Evolutionary conservation across 2,329 filamentous ascomycete genomes (phyloP).

Genomic region (Cadophora malorum): DNA sequence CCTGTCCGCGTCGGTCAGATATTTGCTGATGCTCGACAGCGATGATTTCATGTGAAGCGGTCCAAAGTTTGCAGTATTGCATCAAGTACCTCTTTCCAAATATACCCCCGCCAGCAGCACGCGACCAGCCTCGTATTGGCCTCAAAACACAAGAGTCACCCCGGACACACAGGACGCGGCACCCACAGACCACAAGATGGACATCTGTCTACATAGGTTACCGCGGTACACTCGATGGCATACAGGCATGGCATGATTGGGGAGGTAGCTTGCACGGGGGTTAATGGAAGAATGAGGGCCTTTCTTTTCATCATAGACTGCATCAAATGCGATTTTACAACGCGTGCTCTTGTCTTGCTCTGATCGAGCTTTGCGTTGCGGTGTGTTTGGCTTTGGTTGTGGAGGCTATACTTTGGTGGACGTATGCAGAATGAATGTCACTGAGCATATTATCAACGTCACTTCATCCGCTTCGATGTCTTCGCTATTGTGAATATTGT

Average conservation of each 20-base stretch:
- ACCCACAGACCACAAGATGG: conserved; percentile 23
- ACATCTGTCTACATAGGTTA: conserved; percentile 15
- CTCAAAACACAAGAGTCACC: conserved; percentile 15
- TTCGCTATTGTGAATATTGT: not conserved
- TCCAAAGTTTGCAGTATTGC: conserved; percentile 27
- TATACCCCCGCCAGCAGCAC: conserved; percentile 18
- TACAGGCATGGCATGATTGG: conserved; percentile 30
- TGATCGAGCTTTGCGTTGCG: conserved; percentile 33
- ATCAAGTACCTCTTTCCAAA: conserved; percentile 15
- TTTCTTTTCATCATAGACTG: conserved; percentile 38
- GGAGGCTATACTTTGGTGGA: conserved; percentile 10
- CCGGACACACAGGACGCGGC: conserved; percentile 18
- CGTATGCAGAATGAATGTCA: conserved; percentile 20
- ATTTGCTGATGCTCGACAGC: conserved; percentile 49
- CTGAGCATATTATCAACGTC: not conserved
- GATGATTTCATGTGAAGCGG: conserved; percentile 74
- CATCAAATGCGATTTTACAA: conserved; percentile 32
- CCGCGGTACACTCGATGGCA: conserved; percentile 21
- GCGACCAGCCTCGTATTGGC: conserved; percentile 21
- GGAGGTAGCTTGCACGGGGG: conserved; percentile 24
- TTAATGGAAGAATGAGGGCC: conserved; percentile 28
- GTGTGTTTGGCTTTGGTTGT: conserved; percentile 22
- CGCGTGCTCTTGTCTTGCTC: conserved; percentile 32
- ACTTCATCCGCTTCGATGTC: not conserved
- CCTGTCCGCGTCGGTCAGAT: not conserved